Conservation (phyloP, 1,284 basidiomycete species). For the Malassezia japonica region DNA sequence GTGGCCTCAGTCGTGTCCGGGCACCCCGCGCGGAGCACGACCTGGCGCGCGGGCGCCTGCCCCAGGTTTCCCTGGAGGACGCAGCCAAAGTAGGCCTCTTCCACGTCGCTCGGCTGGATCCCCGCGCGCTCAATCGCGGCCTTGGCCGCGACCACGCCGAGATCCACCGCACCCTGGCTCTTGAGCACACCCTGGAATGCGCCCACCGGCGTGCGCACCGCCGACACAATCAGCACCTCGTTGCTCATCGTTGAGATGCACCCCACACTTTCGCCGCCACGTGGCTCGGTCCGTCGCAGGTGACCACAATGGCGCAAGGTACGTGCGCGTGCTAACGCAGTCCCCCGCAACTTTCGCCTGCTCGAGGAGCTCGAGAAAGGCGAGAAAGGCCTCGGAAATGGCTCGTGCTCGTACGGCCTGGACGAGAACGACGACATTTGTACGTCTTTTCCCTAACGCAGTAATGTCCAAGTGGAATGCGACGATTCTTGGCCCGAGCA, state of each 20-base stretch:
- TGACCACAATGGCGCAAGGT: conserved; percentile 7
- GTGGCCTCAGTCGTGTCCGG: conserved; percentile 81
- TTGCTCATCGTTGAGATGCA: conserved; percentile 11
- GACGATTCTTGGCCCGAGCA: conserved; percentile 94
- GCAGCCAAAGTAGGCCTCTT: conserved; percentile 95
- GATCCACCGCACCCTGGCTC: conserved; percentile 75
- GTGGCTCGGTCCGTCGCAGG: neutral
- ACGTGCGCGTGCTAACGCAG: conserved; percentile 51
- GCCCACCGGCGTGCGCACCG: conserved; percentile 86
- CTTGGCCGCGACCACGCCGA: conserved; percentile 80
- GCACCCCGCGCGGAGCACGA: conserved; percentile 75
- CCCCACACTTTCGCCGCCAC: neutral
- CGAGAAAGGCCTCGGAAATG: conserved; percentile 97
- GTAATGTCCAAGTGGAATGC: conserved; percentile 95
- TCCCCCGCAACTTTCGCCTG: conserved; percentile 89
- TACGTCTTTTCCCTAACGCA: conserved; percentile 23
- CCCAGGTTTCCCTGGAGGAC: conserved; percentile 51
- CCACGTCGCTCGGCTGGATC: conserved; percentile 69
- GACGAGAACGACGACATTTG: conserved; percentile 44
- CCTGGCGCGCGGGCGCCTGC: conserved; percentile 51
- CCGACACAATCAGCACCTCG: conserved; percentile 86
- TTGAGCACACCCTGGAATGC: conserved; percentile 85
- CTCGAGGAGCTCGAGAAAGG: conserved; percentile 90
- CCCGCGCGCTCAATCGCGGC: conserved; percentile 70
- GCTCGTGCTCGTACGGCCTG: conserved; percentile 81